Conservation (phyloP, 352 stramenopile genomes). For the Blastocystis sp. region DNA sequence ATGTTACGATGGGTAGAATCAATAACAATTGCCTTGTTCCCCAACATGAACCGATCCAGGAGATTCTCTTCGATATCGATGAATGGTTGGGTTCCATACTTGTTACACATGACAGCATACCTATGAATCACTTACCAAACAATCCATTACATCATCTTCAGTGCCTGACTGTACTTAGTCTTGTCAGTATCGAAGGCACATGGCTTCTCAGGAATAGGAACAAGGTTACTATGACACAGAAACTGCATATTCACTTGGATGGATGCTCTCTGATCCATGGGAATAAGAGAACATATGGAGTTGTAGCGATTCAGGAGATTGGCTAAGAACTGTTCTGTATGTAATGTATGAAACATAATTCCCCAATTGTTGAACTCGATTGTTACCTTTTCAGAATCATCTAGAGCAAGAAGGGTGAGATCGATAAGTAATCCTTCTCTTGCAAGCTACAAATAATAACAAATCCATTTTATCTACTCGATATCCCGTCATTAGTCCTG, state of each 20-base stretch:
- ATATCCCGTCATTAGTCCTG: slow-evolving; percentile 27
- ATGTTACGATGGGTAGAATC: neutral
- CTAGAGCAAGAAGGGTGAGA: neutral
- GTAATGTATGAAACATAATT: slow-evolving; percentile 29
- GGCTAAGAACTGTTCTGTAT: slow-evolving; percentile 7
- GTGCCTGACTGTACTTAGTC: neutral
- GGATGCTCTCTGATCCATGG: neutral
- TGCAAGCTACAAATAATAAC: neutral
- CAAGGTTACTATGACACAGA: neutral
- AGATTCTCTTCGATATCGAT: slow-evolving; percentile 10
- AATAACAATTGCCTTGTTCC: neutral
- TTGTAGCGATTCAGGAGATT: slow-evolving; percentile 33
- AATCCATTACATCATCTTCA: neutral
- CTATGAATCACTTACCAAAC: neutral
- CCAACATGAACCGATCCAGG: neutral
- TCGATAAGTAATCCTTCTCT: neutral
- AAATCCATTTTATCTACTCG: neutral
- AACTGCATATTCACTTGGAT: neutral
- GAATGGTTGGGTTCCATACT: neutral
- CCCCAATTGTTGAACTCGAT: slow-evolving; percentile 2
- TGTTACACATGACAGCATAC: slow-evolving; percentile 12
- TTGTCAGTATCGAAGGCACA: neutral
- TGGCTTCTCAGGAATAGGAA: neutral
- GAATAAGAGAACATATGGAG: slow-evolving; percentile 5
- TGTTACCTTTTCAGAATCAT: slow-evolving; percentile 30